Evolutionary conservation across 805 yeast genomes (phyloP).

Genomic region (Starmerella stigmatis): DNA sequence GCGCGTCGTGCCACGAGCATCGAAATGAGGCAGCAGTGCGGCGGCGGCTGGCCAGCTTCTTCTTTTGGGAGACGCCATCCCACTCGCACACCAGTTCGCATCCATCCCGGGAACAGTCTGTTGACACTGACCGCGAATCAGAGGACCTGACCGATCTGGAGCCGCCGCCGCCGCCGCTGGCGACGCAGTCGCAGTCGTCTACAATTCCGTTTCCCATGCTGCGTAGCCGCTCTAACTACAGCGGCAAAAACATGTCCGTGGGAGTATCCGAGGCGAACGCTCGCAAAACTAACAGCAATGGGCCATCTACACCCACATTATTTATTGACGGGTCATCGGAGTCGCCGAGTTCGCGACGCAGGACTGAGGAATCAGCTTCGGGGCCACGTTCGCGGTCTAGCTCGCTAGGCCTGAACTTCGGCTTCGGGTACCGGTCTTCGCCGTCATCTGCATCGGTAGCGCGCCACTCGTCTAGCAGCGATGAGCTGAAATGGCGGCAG

Average conservation of each 20-base stretch:
- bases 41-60: slow-evolving; percentile 5
- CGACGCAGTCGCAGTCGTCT: not conserved
- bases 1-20: not conserved
- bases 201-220: slow-evolving; percentile 3
- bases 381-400: slow-evolving; percentile 7
- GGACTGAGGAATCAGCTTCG: not conserved
- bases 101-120: not conserved
- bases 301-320: not conserved
- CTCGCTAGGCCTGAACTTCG: slow-evolving; percentile 2
- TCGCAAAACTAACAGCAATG: not conserved
- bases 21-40: not conserved
- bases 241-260: not conserved
- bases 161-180: slow-evolving; percentile 3
- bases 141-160: slow-evolving; percentile 1
- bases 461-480: slow-evolving; percentile 9
- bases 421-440: not conserved
- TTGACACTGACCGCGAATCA: not conserved
- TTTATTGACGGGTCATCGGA: not conserved
- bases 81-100: not conserved
- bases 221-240: slow-evolving; percentile 4
- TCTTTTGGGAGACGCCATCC: not conserved
- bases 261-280: not conserved
- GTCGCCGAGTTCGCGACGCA: not conserved
- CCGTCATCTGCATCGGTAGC: slow-evolving; percentile 1
- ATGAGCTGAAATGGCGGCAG: slow-evolving; percentile 10